A percentile compares a stretch with the other conserved stretches of the same genome.
phyloP scores from a whole-genome alignment of 179 eudicot species.

The Patellifolia procumbens region DNA sequence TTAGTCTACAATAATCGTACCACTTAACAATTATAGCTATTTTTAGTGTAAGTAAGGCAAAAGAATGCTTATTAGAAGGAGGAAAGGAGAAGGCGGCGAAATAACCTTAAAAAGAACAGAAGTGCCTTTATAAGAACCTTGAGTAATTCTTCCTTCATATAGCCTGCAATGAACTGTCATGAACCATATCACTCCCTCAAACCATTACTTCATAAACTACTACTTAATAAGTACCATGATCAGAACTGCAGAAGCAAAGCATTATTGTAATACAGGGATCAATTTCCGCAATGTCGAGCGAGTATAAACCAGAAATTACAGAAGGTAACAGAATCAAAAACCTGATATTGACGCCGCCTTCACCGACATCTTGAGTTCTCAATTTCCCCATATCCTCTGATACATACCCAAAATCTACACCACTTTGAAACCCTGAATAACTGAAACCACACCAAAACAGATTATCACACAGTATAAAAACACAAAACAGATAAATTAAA shows the following conservation, averaged over 20 bases:
- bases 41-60: too few relatives aligned
- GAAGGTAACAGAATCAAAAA: conserved; percentile 26
- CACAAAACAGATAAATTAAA: too few relatives aligned
- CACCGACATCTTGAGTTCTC: conserved; percentile 80
- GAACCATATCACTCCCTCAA: conserved; percentile 42
- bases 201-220: neutral
- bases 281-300: neutral
- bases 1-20: too few relatives aligned
- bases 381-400: conserved; percentile 55
- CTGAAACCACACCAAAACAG: conserved; percentile 35
- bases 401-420: conserved; percentile 38
- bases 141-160: conserved; percentile 87
- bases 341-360: conserved; percentile 89
- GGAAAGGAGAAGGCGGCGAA: neutral
- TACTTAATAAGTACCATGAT: neutral
- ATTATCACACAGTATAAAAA: too few relatives aligned
- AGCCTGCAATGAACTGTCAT: conserved; percentile 73
- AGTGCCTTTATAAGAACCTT: conserved; percentile 77
- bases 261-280: neutral
- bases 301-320: neutral
- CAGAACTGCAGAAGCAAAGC: neutral
- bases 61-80: neutral
- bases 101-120: conserved; percentile 78
- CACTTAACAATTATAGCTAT: too few relatives aligned
- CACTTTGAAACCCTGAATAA: conserved; percentile 67